Evolutionary conservation across 1,284 basidiomycete species (phyloP).

Genomic region (Rhodotorula mucilaginosa): DNA sequence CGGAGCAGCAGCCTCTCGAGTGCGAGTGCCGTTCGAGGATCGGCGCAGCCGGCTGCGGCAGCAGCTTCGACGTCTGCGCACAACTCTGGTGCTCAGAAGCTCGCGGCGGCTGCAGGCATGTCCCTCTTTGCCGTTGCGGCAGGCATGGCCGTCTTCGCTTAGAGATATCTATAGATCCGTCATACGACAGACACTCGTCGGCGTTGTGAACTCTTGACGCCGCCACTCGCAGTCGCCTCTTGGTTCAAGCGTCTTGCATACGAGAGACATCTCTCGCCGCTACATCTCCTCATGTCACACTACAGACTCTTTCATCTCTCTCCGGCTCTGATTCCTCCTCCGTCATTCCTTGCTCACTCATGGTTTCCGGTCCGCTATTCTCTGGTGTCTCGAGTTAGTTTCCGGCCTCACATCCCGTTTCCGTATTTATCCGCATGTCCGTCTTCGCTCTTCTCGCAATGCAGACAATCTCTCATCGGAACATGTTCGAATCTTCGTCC

Average conservation of each 20-base stretch:
- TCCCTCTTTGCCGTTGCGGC: constrained; percentile 3
- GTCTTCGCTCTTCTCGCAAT: too few relatives aligned
- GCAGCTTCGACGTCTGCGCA: background rate
- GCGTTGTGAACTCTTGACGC: background rate
- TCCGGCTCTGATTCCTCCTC: background rate
- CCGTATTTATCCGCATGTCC: too few relatives aligned
- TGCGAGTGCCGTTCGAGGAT: too few relatives aligned
- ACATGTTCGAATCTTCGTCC: too few relatives aligned
- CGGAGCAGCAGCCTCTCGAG: background rate
- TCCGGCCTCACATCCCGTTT: background rate
- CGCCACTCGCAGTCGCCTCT: too few relatives aligned
- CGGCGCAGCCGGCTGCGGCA: background rate
- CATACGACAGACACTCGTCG: background rate
- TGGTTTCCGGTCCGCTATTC: background rate
- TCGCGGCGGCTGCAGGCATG: background rate
- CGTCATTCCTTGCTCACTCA: background rate
- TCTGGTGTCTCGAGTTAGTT: background rate
- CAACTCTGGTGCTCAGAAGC: background rate
- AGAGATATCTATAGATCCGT: background rate
- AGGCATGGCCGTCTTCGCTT: constrained; percentile 6
- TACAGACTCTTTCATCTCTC: background rate
- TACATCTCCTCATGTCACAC: too few relatives aligned
- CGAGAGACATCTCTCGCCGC: too few relatives aligned
- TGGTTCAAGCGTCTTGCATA: too few relatives aligned
- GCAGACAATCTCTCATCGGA: too few relatives aligned